These are phyloP conservation scores for Ustilago trichophora DNA, from an alignment of 1,284 basidiomycete genomes.

Conservation along the genomic window DNA sequence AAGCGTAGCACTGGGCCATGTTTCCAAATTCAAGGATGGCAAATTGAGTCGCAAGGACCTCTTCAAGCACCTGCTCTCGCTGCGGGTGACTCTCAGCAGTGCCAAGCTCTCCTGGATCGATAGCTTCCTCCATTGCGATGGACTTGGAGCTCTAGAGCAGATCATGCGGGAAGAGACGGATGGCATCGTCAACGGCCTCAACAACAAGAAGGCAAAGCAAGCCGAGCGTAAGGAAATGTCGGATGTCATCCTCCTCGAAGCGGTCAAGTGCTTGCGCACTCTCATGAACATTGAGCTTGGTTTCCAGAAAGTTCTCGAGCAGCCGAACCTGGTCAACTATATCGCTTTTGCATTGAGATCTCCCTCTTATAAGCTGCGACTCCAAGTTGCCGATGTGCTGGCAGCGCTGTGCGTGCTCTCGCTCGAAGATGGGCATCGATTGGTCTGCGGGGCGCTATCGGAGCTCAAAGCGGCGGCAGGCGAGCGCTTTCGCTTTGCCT, in stretches of 20 bases:
- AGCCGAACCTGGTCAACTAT: conserved; percentile 76
- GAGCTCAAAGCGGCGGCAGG: conserved; percentile 79
- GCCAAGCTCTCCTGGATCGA: conserved; percentile 81
- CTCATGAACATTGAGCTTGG: conserved; percentile 85
- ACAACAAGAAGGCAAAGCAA: conserved; percentile 10
- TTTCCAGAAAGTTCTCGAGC: conserved; percentile 76
- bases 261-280: conserved; percentile 80
- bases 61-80: conserved; percentile 79
- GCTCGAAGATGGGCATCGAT: conserved; percentile 75
- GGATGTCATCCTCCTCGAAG: conserved; percentile 52
- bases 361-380: conserved; percentile 75
- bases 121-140: conserved; percentile 76
- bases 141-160: conserved; percentile 71
- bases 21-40: conserved; percentile 27
- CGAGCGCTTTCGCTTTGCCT: conserved; percentile 82
- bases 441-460: conserved; percentile 80
- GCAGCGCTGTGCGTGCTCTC: conserved; percentile 84
- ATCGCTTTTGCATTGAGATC: conserved; percentile 78
- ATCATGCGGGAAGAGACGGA: conserved; percentile 50
- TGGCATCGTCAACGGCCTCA: conserved; percentile 20
- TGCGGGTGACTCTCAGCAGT: conserved; percentile 86
- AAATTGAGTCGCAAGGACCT: conserved; percentile 52
- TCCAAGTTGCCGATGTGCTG: conserved; percentile 79
- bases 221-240: conserved; percentile 55
- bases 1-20: conserved; percentile 23